Percentiles rank a stretch among this genome's conserved stretches.
phyloP scores from a whole-genome alignment of 2,329 filamentous ascomycete genomes.

The Epichloe sp. region DNA sequence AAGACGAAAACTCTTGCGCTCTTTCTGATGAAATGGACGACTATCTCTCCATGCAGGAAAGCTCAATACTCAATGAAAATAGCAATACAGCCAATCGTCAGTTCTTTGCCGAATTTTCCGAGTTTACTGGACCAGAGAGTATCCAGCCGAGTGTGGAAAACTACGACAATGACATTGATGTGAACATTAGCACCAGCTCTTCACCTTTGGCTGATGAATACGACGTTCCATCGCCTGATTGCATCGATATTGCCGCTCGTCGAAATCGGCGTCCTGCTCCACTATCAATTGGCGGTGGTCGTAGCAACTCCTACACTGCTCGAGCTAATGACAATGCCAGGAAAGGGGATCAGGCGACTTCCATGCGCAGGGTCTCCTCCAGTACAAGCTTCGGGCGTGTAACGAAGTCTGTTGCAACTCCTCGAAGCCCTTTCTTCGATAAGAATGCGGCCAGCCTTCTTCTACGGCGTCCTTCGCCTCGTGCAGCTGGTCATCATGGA shows the following conservation, averaged over 20 bases:
- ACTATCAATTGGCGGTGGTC: conserved; percentile 32
- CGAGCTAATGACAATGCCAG: conserved; percentile 37
- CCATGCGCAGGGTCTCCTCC: conserved; percentile 42
- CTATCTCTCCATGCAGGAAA: conserved; percentile 8
- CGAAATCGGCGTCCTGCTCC: conserved; percentile 32
- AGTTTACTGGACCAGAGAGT: background rate
- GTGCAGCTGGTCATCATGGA: conserved; percentile 22
- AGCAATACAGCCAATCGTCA: conserved; percentile 2
- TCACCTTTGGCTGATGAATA: conserved; percentile 8
- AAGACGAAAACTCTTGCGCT: conserved; percentile 5
- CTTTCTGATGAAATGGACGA: conserved; percentile 8
- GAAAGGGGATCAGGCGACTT: conserved; percentile 30
- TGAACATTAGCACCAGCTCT: background rate
- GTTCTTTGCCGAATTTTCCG: conserved; percentile 3
- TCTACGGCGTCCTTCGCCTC: conserved; percentile 30
- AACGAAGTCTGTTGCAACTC: conserved; percentile 18
- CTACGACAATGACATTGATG: background rate
- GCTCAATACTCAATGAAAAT: conserved; percentile 5
- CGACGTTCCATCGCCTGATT: conserved; percentile 34
- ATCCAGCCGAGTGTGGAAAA: background rate
- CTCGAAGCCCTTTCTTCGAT: conserved; percentile 28
- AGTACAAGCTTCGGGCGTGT: conserved; percentile 28
- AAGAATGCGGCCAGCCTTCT: conserved; percentile 32
- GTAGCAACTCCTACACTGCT: conserved; percentile 28
- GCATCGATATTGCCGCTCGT: conserved; percentile 40